Evolutionary conservation across 371 early-diverging fungal species (phyloP).

Genomic region (Syncephalis fuscata): DNA sequence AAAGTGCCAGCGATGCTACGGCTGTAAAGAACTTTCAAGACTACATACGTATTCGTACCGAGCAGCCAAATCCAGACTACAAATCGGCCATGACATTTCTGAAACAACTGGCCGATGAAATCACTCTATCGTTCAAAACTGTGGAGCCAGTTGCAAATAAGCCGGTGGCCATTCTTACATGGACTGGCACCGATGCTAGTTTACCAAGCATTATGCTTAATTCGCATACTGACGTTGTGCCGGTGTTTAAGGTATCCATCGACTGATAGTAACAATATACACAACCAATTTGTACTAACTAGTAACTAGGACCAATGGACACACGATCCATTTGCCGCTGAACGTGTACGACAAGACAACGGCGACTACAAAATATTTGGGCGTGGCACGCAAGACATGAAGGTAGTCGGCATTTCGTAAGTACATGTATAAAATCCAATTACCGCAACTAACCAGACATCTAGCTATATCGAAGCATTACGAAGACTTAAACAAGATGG

Average conservation of each 20-base stretch:
- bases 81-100: conserved; percentile 31
- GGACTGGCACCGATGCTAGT: conserved; percentile 29
- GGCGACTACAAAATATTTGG: conserved; percentile 49
- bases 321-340: conserved; percentile 55
- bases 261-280: background rate
- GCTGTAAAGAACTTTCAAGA: conserved; percentile 44
- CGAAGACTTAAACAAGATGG: conserved; percentile 29
- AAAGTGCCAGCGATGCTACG: too few relatives aligned
- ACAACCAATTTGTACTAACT: background rate
- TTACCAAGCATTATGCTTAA: conserved; percentile 45
- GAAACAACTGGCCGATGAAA: conserved; percentile 34
- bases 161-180: conserved; percentile 51
- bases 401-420: conserved; percentile 53
- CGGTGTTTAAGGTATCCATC: conserved; percentile 33
- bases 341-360: conserved; percentile 20
- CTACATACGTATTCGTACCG: conserved; percentile 60
- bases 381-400: conserved; percentile 77
- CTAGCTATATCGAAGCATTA: conserved; percentile 56
- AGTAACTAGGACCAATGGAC: conserved; percentile 37
- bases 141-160: conserved; percentile 38
- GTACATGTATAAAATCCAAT: background rate
- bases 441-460: background rate
- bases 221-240: conserved; percentile 76
- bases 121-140: conserved; percentile 30
- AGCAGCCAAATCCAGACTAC: conserved; percentile 70